These are phyloP conservation scores for Taiozyma sp. DNA, from an alignment of 1,139 yeast genomes.

Conservation along the genomic window DNA sequence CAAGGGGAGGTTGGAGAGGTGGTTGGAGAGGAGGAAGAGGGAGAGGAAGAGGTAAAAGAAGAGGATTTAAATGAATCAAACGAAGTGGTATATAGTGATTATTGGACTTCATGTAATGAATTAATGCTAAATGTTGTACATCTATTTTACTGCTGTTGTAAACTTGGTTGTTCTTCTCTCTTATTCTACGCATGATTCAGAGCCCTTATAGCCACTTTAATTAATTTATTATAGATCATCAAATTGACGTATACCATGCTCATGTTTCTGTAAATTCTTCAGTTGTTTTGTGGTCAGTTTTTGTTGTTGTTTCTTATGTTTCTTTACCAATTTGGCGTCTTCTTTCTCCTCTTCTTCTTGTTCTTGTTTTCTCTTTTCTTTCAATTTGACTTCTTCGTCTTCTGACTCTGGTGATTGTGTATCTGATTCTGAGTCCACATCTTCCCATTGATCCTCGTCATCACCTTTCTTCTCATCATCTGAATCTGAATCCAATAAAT, in stretches of 20 bases:
- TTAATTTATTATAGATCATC: conserved; percentile 39
- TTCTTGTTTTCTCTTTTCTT: conserved; percentile 16
- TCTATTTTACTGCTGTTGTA: too few relatives aligned
- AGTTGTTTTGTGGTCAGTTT: conserved; percentile 41
- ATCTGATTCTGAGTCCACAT: conserved; percentile 7
- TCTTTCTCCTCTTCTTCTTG: conserved; percentile 11
- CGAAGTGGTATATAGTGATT: neutral
- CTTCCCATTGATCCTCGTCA: conserved; percentile 19
- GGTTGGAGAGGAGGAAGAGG: neutral
- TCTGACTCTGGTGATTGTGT: conserved; percentile 1
- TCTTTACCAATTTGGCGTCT: conserved; percentile 10
- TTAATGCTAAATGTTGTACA: neutral
- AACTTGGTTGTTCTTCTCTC: neutral
- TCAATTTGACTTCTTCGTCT: conserved; percentile 5
- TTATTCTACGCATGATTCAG: neutral
- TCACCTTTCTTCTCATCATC: conserved; percentile 18
- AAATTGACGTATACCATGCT: conserved; percentile 62
- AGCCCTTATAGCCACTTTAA: neutral
- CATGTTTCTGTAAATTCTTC: conserved; percentile 45
- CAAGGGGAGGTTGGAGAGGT: neutral
- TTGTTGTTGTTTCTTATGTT: conserved; percentile 27
- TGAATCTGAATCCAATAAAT: conserved; percentile 9
- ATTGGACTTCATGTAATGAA: neutral
- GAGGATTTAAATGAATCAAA: neutral
- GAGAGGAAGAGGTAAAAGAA: neutral